These are phyloP conservation scores for Madurella mycetomatis DNA, from an alignment of 2,329 filamentous ascomycete genomes.

Conservation along the genomic window DNA sequence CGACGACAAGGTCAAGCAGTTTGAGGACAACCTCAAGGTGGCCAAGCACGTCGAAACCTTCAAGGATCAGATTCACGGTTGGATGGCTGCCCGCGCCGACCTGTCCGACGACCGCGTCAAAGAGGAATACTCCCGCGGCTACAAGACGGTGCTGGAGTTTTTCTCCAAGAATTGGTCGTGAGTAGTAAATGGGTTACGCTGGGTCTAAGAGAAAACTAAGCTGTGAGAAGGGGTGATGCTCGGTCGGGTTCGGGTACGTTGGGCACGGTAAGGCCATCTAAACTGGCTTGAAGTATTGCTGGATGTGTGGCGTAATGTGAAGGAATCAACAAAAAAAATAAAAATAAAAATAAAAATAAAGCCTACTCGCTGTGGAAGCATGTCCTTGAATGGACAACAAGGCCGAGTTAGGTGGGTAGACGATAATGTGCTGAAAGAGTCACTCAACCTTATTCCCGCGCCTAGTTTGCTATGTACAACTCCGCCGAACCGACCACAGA, in stretches of 20 bases:
- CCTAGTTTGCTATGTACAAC: no score
- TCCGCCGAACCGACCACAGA: no score
- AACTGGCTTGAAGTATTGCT: no score
- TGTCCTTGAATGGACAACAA: no score
- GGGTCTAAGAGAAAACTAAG: conserved; percentile 2
- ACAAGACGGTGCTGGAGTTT: conserved; percentile 55
- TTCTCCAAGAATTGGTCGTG: conserved; percentile 46
- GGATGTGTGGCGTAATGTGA: no score
- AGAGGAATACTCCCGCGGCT: conserved; percentile 59
- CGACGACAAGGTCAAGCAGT: conserved; percentile 51
- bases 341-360: no score
- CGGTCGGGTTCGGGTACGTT: background rate
- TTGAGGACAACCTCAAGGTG: conserved; percentile 48
- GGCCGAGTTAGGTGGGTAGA: no score
- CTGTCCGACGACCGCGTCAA: conserved; percentile 53
- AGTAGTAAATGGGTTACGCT: background rate
- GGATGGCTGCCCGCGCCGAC: conserved; percentile 65
- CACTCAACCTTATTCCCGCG: background rate
- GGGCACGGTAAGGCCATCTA: no score
- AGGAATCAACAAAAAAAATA: no score
- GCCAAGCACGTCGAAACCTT: conserved; percentile 63
- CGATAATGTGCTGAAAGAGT: no score
- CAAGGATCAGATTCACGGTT: conserved; percentile 63
- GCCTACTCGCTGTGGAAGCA: no score
- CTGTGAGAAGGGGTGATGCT: background rate